phyloP scores from a whole-genome alignment of 1,139 yeast species.

The Saccharomyces pastorianus region DNA sequence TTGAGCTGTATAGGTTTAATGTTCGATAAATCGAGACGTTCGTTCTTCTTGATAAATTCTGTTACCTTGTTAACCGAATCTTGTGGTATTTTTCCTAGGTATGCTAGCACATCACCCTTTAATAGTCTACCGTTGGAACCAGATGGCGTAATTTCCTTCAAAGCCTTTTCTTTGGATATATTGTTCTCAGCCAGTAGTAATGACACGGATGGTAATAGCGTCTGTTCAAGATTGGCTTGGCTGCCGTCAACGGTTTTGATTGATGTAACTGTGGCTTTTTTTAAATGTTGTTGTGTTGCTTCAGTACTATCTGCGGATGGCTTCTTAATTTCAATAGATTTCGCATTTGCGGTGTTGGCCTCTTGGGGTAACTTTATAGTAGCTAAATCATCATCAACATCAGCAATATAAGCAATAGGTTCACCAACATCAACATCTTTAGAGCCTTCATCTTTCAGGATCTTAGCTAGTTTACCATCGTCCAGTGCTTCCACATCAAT shows the following conservation, averaged over 20 bases:
- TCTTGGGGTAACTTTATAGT: constrained; percentile 52
- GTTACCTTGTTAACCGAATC: constrained; percentile 48
- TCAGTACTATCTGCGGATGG: constrained; percentile 11
- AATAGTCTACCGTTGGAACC: constrained; percentile 84
- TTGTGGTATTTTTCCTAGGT: constrained; percentile 59
- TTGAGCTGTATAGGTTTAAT: constrained; percentile 39
- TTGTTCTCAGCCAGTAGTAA: constrained; percentile 52
- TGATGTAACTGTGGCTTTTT: background rate
- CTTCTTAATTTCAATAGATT: constrained; percentile 1
- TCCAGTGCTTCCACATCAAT: constrained; percentile 91
- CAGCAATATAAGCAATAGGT: constrained; percentile 83
- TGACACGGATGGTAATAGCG: constrained; percentile 74
- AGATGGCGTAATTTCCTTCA: constrained; percentile 64
- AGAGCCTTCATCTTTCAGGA: constrained; percentile 61
- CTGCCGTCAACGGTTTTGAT: constrained; percentile 3
- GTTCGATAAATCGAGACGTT: constrained; percentile 70
- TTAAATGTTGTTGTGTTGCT: background rate
- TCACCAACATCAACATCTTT: constrained; percentile 78
- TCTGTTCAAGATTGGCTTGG: constrained; percentile 54
- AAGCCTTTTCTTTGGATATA: constrained; percentile 62
- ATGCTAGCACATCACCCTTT: constrained; percentile 86
- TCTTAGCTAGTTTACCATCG: constrained; percentile 82
- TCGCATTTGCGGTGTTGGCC: constrained; percentile 20
- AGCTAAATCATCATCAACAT: constrained; percentile 72
- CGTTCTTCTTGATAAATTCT: constrained; percentile 47